Base-by-base conservation (phyloP, 2,329 filamentous ascomycete species). In the Exophiala mesophila region DNA sequence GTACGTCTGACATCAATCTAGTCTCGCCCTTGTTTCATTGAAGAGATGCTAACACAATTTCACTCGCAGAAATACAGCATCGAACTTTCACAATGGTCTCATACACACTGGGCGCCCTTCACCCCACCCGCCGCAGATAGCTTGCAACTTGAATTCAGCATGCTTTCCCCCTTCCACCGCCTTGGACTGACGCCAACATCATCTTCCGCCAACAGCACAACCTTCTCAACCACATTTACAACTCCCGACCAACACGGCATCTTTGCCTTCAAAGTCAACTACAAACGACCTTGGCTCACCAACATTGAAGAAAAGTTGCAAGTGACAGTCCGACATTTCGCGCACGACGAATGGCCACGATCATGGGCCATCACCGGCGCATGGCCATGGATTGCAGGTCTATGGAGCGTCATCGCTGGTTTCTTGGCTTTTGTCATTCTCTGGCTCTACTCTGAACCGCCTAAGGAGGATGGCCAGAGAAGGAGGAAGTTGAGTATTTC, bases 171-270 rank as follows among this genome's bases (percentile, higher is more conserved):
- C 43, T 97, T 96, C 79, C 84, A 96, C 70, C 89, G 92, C 30
- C 76, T 97, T 23, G 73, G 80, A 46, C 80, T 98, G 21, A 57
- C 69, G 6, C 76, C 78, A 10, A 63, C 72, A 7, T 65, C 67
- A 21, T 72, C 72, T 18, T 83, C 80, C 1, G 65, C 73, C 41
- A 82, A 86, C 57, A 80, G 81, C 52, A 82, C 85, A 36, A 75
- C 85, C 49, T 98, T 83, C 72, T 75, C 76, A 50, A 75, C 78
- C 33, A 75, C 78, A 17, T 96, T 98, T 68, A 84, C 75, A 52
- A 77, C 90, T 3, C 92, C 92, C 3, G 92, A 98, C 64, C 92
- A 98, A 68, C 92, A 98, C 70, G 92, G 92, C 62, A 96, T 98
- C 68, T 98, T 97, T 77, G 94, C 94, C 71, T 97, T 98, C 77